A percentile compares a stretch with the other conserved stretches of the same genome.
Evolutionary conservation across 495 filamentous ascomycete species (phyloP).

Genomic region (Aspergillus biplanus): DNA sequence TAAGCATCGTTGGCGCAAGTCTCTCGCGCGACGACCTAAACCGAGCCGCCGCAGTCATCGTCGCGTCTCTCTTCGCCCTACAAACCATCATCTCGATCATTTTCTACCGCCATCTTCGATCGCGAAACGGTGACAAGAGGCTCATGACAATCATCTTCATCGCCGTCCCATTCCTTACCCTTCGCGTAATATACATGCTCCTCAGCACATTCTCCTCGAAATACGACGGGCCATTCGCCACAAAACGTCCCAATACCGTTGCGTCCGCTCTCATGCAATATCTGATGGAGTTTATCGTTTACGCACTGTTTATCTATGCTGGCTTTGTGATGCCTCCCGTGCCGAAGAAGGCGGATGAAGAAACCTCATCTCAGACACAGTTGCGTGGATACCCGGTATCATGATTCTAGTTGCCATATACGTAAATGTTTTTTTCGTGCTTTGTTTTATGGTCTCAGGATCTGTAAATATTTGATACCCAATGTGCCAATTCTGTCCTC

Average conservation of each 20-base stretch:
- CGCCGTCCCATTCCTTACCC: neutral
- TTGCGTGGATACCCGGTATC: too few species aligned
- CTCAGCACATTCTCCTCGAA: neutral
- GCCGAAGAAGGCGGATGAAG: neutral
- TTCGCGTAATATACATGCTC: neutral
- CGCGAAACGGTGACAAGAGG: neutral
- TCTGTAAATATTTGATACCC: too few species aligned
- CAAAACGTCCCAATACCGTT: neutral
- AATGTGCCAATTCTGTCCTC: too few species aligned
- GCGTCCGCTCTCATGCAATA: conserved; percentile 10
- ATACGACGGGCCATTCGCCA: neutral
- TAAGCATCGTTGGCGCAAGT: neutral
- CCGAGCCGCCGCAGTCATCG: conserved; percentile 1
- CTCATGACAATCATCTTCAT: neutral
- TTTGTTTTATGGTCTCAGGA: too few species aligned
- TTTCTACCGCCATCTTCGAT: neutral
- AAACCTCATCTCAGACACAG: neutral
- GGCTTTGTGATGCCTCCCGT: neutral
- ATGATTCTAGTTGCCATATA: too few species aligned
- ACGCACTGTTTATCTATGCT: conserved; percentile 2
- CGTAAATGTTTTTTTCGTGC: too few species aligned
- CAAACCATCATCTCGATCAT: neutral
- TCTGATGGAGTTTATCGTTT: conserved; percentile 13
- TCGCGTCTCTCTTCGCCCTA: conserved; percentile 1
- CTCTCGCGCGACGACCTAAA: neutral